A percentile compares a stretch with the other conserved stretches of the same genome.
Evolutionary conservation across 164 flowering plant genomes (phyloP).

Genomic region (Nymphaea colorata): DNA sequence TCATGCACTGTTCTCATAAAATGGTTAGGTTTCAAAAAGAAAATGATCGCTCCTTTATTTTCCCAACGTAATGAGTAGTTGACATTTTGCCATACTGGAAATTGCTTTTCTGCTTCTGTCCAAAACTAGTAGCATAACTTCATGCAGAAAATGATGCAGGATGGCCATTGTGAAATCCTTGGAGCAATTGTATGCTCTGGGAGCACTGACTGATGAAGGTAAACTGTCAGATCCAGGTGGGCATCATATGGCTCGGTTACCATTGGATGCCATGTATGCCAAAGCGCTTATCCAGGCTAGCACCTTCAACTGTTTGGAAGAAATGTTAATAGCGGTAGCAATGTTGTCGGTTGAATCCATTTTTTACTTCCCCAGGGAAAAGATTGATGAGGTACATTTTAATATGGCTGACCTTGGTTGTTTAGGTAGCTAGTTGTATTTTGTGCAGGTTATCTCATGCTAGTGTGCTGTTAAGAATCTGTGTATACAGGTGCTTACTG

Average conservation of each 20-base stretch:
- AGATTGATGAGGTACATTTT: constrained; percentile 61
- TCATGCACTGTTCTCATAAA: no score
- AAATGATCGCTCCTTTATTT: no score
- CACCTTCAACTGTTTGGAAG: constrained; percentile 81
- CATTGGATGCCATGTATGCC: constrained; percentile 79
- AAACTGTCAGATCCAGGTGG: constrained; percentile 86
- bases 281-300: constrained; percentile 75
- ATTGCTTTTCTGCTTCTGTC: background rate
- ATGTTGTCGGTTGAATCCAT: constrained; percentile 94
- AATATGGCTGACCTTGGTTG: background rate
- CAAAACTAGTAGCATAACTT: background rate
- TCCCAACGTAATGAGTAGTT: no score
- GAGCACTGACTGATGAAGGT: constrained; percentile 74
- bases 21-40: no score
- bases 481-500: no score
- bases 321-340: constrained; percentile 86
- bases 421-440: background rate
- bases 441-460: background rate
- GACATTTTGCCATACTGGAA: background rate
- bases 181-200: constrained; percentile 72
- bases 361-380: constrained; percentile 72
- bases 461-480: no score
- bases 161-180: constrained; percentile 64
- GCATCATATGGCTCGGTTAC: constrained; percentile 77
- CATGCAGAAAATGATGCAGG: constrained; percentile 24